A percentile compares a stretch with the other conserved stretches of the same genome.
Evolutionary conservation across 805 yeast genomes (phyloP).

Genomic region (Saturnispora ahearnii): DNA sequence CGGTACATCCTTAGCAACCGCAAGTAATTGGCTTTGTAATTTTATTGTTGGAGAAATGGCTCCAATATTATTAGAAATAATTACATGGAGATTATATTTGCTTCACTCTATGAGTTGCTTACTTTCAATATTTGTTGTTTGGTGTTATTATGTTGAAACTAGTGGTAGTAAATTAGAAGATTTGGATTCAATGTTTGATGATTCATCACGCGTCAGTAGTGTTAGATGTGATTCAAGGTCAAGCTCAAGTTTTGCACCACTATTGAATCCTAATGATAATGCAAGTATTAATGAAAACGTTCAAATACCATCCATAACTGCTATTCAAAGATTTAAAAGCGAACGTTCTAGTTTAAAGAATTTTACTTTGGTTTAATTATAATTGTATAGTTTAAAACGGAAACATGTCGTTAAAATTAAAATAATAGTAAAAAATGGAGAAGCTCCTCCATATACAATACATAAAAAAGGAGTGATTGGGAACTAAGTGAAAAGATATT

Average conservation of each 20-base stretch:
- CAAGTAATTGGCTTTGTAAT: constrained; percentile 89
- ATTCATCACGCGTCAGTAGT: constrained; percentile 25
- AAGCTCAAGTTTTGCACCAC: not conserved
- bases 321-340: constrained; percentile 28
- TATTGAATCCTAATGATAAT: not conserved
- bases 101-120: constrained; percentile 75
- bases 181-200: constrained; percentile 87
- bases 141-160: constrained; percentile 76
- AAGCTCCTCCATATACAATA: not conserved
- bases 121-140: constrained; percentile 64
- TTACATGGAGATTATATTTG: constrained; percentile 73
- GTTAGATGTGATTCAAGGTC: constrained; percentile 16
- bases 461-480: not conserved
- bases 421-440: not conserved
- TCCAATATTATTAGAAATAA: constrained; percentile 69
- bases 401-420: not conserved
- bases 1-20: constrained; percentile 86
- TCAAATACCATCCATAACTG: constrained; percentile 31
- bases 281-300: constrained; percentile 15
- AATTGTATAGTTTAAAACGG: not conserved
- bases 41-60: constrained; percentile 89
- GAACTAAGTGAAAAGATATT: not conserved
- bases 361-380: constrained; percentile 20
- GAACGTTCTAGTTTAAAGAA: constrained; percentile 30
- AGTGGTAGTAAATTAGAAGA: constrained; percentile 84